Percentiles rank a stretch among this genome's conserved stretches.
These are phyloP conservation scores for Gigaspora rosea DNA, from an alignment of 192 early-diverging fungal species.

Conservation along the genomic window DNA sequence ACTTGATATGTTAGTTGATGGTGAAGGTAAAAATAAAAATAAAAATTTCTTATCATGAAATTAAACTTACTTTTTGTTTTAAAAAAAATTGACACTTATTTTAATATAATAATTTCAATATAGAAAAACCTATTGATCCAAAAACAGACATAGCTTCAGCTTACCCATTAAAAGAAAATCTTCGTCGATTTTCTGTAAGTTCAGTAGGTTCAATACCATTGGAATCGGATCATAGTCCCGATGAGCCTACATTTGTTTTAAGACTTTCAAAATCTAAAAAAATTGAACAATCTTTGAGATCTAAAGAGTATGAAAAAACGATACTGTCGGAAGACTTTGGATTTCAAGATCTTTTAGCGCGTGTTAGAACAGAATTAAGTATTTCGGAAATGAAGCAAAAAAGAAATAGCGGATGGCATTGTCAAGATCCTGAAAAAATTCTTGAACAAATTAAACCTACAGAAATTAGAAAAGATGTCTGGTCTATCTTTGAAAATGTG, in stretches of 20 bases:
- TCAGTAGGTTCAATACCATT: conserved; percentile 21
- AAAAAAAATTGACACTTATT: neutral
- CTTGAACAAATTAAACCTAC: conserved; percentile 24
- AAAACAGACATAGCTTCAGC: neutral
- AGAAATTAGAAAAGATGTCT: conserved; percentile 32
- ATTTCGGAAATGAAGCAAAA: conserved; percentile 31
- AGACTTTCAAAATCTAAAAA: conserved; percentile 6
- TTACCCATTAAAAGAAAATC: conserved; percentile 3
- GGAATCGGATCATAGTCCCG: conserved; percentile 20
- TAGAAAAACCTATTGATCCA: conserved; percentile 18
- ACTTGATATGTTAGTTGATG: conserved; percentile 11
- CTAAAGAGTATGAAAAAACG: neutral
- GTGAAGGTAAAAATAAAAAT: conserved; percentile 26
- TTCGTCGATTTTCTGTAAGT: conserved; percentile 18
- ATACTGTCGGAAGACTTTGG: conserved; percentile 49
- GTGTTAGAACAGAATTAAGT: conserved; percentile 36
- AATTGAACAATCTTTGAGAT: neutral
- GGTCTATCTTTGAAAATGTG: conserved; percentile 22
- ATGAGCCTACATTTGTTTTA: conserved; percentile 32
- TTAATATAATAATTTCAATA: neutral
- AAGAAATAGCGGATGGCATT: conserved; percentile 27
- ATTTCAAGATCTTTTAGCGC: conserved; percentile 45
- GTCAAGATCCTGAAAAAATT: conserved; percentile 28
- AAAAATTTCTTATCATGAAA: neutral
- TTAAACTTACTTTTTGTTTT: neutral